Evolutionary conservation across 73 alveolate species (phyloP).

Genomic region (Paramecium sonneborni): DNA sequence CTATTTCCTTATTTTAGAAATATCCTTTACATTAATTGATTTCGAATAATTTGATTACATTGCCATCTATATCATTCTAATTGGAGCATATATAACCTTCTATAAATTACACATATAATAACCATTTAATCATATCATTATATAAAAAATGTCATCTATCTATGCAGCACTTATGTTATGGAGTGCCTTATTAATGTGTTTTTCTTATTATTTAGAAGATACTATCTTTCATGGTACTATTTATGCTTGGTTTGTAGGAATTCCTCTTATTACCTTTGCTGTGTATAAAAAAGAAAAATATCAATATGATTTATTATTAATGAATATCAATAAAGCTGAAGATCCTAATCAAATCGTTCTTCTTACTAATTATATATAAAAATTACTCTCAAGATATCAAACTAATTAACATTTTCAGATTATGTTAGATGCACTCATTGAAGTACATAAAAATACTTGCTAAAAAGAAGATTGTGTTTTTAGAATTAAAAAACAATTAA

Average conservation of each 20-base stretch:
- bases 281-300: neutral
- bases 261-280: neutral
- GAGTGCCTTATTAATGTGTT: conserved; percentile 7
- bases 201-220: conserved; percentile 18
- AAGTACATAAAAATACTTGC: conserved; percentile 7
- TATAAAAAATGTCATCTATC: conserved; percentile 22
- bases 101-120: conserved; percentile 49
- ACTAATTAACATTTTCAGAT: neutral
- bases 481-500: neutral
- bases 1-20: neutral
- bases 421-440: neutral
- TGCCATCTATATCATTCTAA: neutral
- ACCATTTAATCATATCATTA: conserved; percentile 43
- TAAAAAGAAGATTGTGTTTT: conserved; percentile 45
- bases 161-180: conserved; percentile 28
- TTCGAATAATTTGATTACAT: conserved; percentile 28
- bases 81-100: conserved; percentile 35
- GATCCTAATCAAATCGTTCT: neutral
- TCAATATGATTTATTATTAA: neutral
- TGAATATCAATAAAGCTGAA: neutral
- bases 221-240: conserved; percentile 5
- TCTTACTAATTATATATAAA: neutral
- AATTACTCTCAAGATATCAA: neutral
- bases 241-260: conserved; percentile 26
- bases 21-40: neutral